phyloP scores from a whole-genome alignment of 495 filamentous ascomycete genomes.

The Neurospora tetrasperma region DNA sequence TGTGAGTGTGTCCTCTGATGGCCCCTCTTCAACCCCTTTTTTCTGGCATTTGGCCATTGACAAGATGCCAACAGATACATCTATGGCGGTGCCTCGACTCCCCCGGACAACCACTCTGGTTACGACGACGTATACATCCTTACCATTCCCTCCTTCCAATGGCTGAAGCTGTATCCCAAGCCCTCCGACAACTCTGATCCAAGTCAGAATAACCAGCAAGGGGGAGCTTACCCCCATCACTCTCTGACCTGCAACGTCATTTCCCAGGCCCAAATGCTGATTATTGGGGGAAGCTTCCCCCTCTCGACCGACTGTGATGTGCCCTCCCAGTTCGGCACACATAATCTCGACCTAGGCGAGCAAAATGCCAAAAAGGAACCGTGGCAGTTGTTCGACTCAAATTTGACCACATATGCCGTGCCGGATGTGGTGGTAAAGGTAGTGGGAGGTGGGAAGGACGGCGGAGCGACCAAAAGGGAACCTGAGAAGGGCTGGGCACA shows the following conservation, averaged over 20 bases:
- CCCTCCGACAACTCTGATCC: neutral
- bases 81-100: constrained; percentile 39
- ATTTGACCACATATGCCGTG: constrained; percentile 45
- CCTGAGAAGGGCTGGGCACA: constrained; percentile 35
- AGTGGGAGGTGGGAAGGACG: constrained; percentile 50
- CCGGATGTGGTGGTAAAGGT: constrained; percentile 46
- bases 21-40: neutral
- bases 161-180: constrained; percentile 40
- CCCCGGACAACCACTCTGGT: constrained; percentile 25
- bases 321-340: constrained; percentile 48
- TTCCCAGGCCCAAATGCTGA: constrained; percentile 48
- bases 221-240: constrained; percentile 31
- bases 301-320: constrained; percentile 55
- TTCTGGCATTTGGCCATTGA: neutral
- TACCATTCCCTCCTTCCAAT: constrained; percentile 45
- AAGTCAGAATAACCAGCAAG: constrained; percentile 5
- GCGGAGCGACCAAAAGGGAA: constrained; percentile 56
- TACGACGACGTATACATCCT: constrained; percentile 51
- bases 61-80: constrained; percentile 30
- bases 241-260: constrained; percentile 43
- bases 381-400: constrained; percentile 19
- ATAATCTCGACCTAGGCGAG: constrained; percentile 46
- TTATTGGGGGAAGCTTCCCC: constrained; percentile 59
- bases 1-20: constrained; percentile 25
- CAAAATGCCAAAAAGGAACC: constrained; percentile 22